These are phyloP conservation scores for Dothiorella sarmentorum DNA, from an alignment of 2,329 filamentous ascomycete genomes.

Conservation along the genomic window DNA sequence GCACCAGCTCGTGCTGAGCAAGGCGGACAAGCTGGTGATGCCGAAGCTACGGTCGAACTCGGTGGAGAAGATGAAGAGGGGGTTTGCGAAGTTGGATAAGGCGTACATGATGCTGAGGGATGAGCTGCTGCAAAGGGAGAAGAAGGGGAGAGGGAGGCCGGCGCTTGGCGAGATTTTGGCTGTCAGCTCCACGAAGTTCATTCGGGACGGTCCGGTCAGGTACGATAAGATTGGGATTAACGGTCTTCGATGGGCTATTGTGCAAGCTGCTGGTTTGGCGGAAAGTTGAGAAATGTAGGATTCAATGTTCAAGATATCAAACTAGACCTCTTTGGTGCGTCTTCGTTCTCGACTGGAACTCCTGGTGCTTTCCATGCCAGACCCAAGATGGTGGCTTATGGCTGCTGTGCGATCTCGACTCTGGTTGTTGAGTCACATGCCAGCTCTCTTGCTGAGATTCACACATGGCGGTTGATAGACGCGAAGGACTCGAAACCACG, in stretches of 20 bases:
- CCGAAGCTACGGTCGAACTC: slow-evolving; percentile 26
- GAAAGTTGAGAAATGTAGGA: neutral
- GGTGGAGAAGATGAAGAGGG: slow-evolving; percentile 27
- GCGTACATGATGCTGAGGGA: neutral
- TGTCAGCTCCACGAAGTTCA: slow-evolving; percentile 50
- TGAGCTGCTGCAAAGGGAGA: slow-evolving; percentile 25
- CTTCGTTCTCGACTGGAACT: too few relatives aligned
- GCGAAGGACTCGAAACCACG: too few relatives aligned
- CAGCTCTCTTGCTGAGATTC: too few relatives aligned
- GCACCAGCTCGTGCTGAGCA: slow-evolving; percentile 65
- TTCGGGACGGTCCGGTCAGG: slow-evolving; percentile 44
- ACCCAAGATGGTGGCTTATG: too few relatives aligned
- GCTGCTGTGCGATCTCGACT: too few relatives aligned
- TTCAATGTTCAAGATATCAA: too few relatives aligned
- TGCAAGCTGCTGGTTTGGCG: slow-evolving; percentile 60
- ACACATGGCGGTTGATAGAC: too few relatives aligned
- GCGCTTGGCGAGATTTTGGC: slow-evolving; percentile 59
- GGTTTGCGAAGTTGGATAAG: slow-evolving; percentile 17
- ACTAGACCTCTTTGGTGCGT: too few relatives aligned
- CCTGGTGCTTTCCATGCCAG: too few relatives aligned
- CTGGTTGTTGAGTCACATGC: too few relatives aligned
- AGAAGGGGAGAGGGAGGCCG: slow-evolving; percentile 26
- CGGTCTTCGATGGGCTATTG: slow-evolving; percentile 60
- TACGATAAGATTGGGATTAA: slow-evolving; percentile 52
- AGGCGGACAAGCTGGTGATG: slow-evolving; percentile 57